Conservation (phyloP, 345 rosid genomes). For the Crucihimalaya himalaica region DNA sequence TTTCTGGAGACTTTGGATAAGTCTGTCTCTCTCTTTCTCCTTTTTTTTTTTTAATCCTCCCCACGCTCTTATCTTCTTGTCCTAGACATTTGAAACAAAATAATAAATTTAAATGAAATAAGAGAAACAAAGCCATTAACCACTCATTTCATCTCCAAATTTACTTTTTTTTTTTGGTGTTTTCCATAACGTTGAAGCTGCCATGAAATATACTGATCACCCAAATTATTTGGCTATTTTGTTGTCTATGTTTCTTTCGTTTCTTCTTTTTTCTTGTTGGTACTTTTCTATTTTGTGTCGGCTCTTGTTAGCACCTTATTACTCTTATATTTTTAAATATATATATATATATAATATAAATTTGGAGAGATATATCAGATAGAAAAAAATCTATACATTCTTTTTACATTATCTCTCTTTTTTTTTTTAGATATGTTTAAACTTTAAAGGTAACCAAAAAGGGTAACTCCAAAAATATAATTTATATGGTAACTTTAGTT, state of each 20-base stretch:
- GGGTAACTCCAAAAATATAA: too few relatives aligned
- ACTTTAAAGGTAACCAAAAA: too few relatives aligned
- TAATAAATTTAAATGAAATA: too few relatives aligned
- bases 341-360: too few relatives aligned
- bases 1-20: slow-evolving; percentile 33
- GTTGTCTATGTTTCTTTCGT: neutral
- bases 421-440: too few relatives aligned
- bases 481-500: too few relatives aligned
- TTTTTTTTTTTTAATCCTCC: neutral
- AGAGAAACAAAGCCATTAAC: neutral
- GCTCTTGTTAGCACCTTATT: neutral
- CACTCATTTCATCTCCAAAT: slow-evolving; percentile 17
- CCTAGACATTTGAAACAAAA: slow-evolving; percentile 17
- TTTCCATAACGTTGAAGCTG: neutral
- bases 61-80: slow-evolving; percentile 39
- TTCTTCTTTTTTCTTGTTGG: neutral
- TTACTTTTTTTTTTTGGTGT: too few relatives aligned
- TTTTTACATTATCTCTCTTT: too few relatives aligned
- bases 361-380: too few relatives aligned
- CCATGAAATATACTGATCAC: neutral
- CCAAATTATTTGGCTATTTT: slow-evolving; percentile 5
- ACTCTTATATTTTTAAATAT: too few relatives aligned
- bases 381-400: too few relatives aligned
- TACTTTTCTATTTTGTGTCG: neutral
- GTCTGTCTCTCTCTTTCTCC: neutral